Evolutionary conservation across 1,139 yeast genomes (phyloP).

Genomic region (Kurtzmaniella quercitrusa): DNA sequence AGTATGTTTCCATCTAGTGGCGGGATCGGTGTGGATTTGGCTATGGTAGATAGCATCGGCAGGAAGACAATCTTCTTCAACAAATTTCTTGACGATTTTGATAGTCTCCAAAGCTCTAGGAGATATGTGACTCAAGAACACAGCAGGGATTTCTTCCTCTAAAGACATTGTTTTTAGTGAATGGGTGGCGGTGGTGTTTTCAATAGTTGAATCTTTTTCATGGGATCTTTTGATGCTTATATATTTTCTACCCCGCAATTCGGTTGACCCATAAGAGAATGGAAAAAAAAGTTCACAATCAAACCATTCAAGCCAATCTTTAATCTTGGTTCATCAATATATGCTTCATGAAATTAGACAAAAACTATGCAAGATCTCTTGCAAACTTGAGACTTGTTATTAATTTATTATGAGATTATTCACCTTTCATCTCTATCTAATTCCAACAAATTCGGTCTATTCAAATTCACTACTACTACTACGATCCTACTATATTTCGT

Average conservation of each 20-base stretch:
- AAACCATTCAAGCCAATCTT: no score
- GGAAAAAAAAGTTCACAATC: background rate
- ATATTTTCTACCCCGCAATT: background rate
- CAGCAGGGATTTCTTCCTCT: slow-evolving; percentile 42
- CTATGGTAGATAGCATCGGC: slow-evolving; percentile 44
- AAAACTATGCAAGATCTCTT: no score
- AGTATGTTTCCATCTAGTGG: slow-evolving; percentile 43
- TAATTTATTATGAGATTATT: no score
- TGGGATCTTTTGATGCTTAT: background rate
- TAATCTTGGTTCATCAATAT: no score
- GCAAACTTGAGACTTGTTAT: no score
- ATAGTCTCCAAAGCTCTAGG: slow-evolving; percentile 51
- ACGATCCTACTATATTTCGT: no score
- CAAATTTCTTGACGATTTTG: slow-evolving; percentile 47
- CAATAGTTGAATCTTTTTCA: no score
- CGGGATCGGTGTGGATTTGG: slow-evolving; percentile 39
- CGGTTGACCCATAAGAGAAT: background rate
- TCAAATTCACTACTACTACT: no score
- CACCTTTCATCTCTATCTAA: no score
- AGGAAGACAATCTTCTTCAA: slow-evolving; percentile 58
- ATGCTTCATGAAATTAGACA: no score
- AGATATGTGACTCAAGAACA: slow-evolving; percentile 40
- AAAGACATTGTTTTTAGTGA: slow-evolving; percentile 19
- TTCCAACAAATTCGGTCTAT: background rate
- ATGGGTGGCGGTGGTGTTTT: background rate